Percentiles rank a stretch among this genome's conserved stretches.
These are phyloP conservation scores for Pyrenula massariospora DNA, from an alignment of 495 filamentous ascomycete species.

Conservation along the genomic window DNA sequence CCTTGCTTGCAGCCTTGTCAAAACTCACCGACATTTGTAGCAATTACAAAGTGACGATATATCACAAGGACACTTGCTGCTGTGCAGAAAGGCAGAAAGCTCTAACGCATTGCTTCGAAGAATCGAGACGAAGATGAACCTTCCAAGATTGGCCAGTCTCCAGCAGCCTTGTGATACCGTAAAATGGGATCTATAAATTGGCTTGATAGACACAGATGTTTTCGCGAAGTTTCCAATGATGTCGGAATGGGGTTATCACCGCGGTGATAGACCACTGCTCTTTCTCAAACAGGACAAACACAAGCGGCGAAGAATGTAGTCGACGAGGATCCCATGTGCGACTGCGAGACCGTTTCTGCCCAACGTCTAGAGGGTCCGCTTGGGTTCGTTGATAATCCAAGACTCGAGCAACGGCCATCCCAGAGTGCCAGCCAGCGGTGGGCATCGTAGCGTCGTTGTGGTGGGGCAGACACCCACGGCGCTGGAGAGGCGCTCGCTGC, in stretches of 20 bases:
- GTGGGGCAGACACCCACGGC: neutral
- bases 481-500: neutral
- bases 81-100: neutral
- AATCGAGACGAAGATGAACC: no score
- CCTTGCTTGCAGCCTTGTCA: neutral
- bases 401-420: neutral
- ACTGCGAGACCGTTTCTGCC: neutral
- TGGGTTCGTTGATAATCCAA: neutral
- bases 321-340: neutral
- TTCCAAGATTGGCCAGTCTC: no score
- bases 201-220: no score
- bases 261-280: neutral
- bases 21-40: neutral
- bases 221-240: neutral
- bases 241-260: neutral
- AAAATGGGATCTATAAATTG: no score
- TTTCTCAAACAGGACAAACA: neutral
- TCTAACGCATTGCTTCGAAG: neutral
- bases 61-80: neutral
- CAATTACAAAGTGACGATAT: neutral
- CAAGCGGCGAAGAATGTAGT: neutral
- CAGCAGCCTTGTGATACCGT: no score
- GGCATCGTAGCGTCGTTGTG: neutral
- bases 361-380: neutral
- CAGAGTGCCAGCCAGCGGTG: no score